Conservation (phyloP, 179 eudicot genomes). For the Carnegiea gigantea region DNA sequence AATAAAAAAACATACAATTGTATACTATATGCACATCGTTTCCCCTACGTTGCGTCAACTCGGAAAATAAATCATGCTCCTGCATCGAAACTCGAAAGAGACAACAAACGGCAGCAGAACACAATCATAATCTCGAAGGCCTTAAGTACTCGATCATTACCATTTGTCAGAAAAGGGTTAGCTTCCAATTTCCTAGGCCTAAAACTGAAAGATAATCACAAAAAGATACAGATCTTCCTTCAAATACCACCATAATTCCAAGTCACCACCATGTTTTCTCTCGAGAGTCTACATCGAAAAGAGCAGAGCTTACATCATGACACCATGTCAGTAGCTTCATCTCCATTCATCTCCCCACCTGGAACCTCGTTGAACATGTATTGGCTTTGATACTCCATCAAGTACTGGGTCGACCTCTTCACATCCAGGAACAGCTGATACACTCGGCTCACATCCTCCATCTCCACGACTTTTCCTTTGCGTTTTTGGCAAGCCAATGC, state of each 20-base stretch:
- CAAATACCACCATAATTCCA: background rate
- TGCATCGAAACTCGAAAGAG: no score
- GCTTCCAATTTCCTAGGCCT: background rate
- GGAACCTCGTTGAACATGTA: slow-evolving; percentile 83
- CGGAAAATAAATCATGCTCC: no score
- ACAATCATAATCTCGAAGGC: background rate
- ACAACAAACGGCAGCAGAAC: background rate
- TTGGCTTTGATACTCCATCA: slow-evolving; percentile 92
- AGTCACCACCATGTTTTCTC: background rate
- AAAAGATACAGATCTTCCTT: background rate
- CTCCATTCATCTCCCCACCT: slow-evolving; percentile 49
- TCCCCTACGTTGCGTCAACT: no score
- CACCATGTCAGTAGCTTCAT: slow-evolving; percentile 49
- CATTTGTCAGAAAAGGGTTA: background rate
- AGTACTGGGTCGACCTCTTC: slow-evolving; percentile 92
- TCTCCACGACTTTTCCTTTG: slow-evolving; percentile 79
- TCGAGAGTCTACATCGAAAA: background rate
- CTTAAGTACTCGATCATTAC: background rate
- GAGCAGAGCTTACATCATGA: slow-evolving; percentile 19
- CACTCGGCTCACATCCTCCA: slow-evolving; percentile 88
- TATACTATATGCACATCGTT: no score
- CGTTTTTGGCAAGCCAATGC: slow-evolving; percentile 87
- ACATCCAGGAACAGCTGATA: slow-evolving; percentile 83
- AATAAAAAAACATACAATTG: no score
- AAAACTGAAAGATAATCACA: background rate